Evolutionary conservation across 164 flowering plant genomes (phyloP), one percentile per base, ranked within the genome.

Genomic region (Nelumbo lutea): DNA sequence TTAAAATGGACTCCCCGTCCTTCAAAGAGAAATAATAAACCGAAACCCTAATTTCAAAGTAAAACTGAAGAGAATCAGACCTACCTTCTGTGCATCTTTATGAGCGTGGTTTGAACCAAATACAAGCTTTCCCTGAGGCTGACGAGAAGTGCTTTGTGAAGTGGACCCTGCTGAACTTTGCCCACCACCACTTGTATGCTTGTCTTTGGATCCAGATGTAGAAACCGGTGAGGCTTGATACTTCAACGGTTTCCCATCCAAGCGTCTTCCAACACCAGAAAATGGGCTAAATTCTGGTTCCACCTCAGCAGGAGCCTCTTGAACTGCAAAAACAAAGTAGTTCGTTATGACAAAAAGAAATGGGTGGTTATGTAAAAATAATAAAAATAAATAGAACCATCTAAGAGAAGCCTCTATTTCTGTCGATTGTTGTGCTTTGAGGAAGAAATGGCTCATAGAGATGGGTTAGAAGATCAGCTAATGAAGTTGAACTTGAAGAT

Each of bases 101-200:
- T 86, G 71, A 38, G 80, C n/a, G 7, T 79, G 85, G 66, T 75
- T 83, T 59, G 96, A 82, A 27, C 98, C 97, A 73, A 95, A 95
- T 15, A 95, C 98, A 64, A 92, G 97, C 84, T 95, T 95, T 57
- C 99, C 98, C 55, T 90, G 88, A 61, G 94, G 51, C 66, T 90
- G 91, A 38, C 86, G 85, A 58, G 84, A 61, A 44, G 73, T 62
- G 51, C 73, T 73, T 57, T 83, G 86, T 45, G 92, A 81, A 72
- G 81, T 81, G 48, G 93, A 78, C 8, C 79, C 84, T 9, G 78
- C 52, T 43, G 89, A 73, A 48, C 76, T 62, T 75, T 80, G 76
- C 2, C 71, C 75, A 66, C 80, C 83, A 76, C 64, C 79, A 64
- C 13, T 72, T 11, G 86, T 78, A 62, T 62, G 78, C 76, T 81